Evolutionary conservation across 768 basidiomycete species (phyloP), one percentile per base, ranked within the genome.

Genomic region (Russula sp.): DNA sequence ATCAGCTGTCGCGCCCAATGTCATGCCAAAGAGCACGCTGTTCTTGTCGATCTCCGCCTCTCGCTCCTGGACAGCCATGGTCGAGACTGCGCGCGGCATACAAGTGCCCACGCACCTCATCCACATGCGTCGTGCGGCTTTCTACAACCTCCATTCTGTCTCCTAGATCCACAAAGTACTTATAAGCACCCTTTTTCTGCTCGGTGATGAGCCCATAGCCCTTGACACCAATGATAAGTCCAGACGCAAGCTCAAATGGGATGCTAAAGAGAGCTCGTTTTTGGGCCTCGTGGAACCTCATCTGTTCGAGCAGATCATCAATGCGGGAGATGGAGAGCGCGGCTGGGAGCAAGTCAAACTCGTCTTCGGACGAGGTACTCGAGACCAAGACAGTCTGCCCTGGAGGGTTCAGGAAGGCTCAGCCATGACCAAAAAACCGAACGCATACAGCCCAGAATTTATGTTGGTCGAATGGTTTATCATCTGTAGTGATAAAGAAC

Each of bases 201-300:
- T 94, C 88, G 1, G 91, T 91, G 16, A 98, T 81, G 49, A 96
- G 75, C 9, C 91, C 87, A 73, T 96, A 99, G 85, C 91, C 91
- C 75, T 93, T 94, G 53, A 93, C 78, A 10, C 91, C 89, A 64
- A 94, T 88, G 6, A 80, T 79, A 55, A 94, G 80, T 20, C 82
- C 85, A 61, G 87, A 78, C 0, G 84, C 92, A 32, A 98, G 77
- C 61, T 86, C 80, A 54, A 99, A 84, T 1, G 92, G 91, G 44
- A 95, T 78, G 65, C 80, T 90, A 73, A 92, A 98, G 18, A 84
- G 76, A 0, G 91, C 83, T 14, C 94, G 84, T 73, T 96, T 98
- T 0, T 90, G 85, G 2, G 85, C 82, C 73, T 94, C 91, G 64
- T 83, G 87, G 67, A 90, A 86, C 61, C 84, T 83, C 89, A 89